Conservation (phyloP, 164 flowering plant species). For the Magnolia sinica region DNA sequence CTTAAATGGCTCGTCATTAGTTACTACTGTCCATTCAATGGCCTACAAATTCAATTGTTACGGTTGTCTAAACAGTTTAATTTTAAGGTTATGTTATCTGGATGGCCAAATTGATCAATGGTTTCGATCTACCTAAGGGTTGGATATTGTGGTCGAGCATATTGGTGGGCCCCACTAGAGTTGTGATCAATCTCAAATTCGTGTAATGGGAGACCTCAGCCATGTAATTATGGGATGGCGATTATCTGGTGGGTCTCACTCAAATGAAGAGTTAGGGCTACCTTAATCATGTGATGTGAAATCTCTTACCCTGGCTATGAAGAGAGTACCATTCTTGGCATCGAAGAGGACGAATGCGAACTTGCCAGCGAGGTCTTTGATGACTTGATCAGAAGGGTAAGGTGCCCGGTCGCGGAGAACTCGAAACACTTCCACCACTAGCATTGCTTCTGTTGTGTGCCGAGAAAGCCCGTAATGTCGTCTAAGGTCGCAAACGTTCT, state of each 20-base stretch:
- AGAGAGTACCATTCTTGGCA: conserved; percentile 21
- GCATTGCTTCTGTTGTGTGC: conserved; percentile 40
- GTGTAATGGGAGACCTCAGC: too few relatives aligned
- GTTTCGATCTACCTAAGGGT: too few relatives aligned
- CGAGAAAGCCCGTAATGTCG: conserved; percentile 48
- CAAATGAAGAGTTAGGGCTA: not conserved
- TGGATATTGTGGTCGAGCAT: too few relatives aligned
- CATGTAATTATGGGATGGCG: too few relatives aligned
- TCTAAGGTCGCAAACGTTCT: conserved; percentile 34
- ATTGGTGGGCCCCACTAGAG: too few relatives aligned
- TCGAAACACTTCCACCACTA: conserved; percentile 49
- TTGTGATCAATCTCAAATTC: too few relatives aligned
- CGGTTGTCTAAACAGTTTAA: too few relatives aligned
- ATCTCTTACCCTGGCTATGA: conserved; percentile 39
- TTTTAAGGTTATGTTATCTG: too few relatives aligned
- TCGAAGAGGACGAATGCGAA: conserved; percentile 56
- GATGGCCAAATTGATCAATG: too few relatives aligned
- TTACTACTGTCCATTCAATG: too few relatives aligned
- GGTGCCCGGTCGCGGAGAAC: conserved; percentile 53
- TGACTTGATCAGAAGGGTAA: conserved; percentile 60
- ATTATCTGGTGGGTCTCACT: not conserved
- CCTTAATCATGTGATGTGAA: not conserved
- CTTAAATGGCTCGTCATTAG: too few relatives aligned
- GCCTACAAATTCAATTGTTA: too few relatives aligned
- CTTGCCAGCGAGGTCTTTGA: conserved; percentile 47